phyloP scores from a whole-genome alignment of 352 stramenopile species.

The Phytopythium sindhum region DNA sequence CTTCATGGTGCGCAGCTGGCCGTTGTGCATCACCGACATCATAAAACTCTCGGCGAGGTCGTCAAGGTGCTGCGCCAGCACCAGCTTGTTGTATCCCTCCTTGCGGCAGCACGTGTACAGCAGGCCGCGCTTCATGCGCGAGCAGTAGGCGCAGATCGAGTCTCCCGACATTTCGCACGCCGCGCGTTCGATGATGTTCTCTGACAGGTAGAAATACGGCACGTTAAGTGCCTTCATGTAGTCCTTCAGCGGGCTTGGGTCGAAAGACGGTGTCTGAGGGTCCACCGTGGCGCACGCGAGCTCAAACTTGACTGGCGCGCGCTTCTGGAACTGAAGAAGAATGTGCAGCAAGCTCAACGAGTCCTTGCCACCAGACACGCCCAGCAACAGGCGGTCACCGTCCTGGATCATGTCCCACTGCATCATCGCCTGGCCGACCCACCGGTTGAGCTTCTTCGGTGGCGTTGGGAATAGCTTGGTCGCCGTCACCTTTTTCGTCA shows the following conservation, averaged over 20 bases:
- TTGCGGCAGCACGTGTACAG: constrained; percentile 94
- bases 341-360: constrained; percentile 96
- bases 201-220: constrained; percentile 93
- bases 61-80: constrained; percentile 97
- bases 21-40: constrained; percentile 99
- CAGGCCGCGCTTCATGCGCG: constrained; percentile 96
- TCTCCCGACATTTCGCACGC: constrained; percentile 85
- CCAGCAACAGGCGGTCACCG: constrained; percentile 93
- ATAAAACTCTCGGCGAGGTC: constrained; percentile 98
- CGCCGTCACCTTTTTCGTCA: constrained; percentile 42
- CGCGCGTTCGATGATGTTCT: constrained; percentile 91
- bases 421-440: constrained; percentile 87
- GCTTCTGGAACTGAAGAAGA: constrained; percentile 92
- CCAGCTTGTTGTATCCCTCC: constrained; percentile 93
- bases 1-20: constrained; percentile 98
- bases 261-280: constrained; percentile 96
- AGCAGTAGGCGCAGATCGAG: constrained; percentile 96
- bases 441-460: constrained; percentile 77
- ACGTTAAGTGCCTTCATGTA: constrained; percentile 95
- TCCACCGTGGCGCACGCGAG: constrained; percentile 96
- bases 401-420: constrained; percentile 97
- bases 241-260: constrained; percentile 95
- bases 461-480: constrained; percentile 59
- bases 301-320: constrained; percentile 93
- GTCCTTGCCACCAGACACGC: constrained; percentile 97